Conservation (phyloP, 768 basidiomycete species). For the Termitomyces sp. region DNA sequence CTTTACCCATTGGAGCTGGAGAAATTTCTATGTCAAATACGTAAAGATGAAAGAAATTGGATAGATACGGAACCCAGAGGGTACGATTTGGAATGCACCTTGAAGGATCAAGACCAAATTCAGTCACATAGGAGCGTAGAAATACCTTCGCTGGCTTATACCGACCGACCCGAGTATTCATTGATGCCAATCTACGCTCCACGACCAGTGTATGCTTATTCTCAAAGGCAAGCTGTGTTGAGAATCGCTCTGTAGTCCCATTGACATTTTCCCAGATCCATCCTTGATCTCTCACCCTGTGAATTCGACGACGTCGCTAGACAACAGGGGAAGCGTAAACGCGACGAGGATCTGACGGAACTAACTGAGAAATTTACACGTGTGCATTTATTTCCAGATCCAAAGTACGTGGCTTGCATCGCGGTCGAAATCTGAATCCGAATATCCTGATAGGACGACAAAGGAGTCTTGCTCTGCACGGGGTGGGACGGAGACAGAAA, state of each 20-base stretch:
- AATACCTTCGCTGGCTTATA: neutral
- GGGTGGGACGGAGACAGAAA: neutral
- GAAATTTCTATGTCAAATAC: neutral
- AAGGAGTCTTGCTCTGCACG: neutral
- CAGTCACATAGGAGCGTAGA: too few relatives aligned
- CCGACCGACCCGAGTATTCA: neutral
- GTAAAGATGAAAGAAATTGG: too few relatives aligned
- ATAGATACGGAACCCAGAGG: neutral
- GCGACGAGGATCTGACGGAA: neutral
- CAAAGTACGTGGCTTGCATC: neutral
- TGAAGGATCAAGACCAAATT: neutral
- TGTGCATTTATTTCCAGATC: neutral
- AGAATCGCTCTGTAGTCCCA: too few relatives aligned
- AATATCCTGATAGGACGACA: neutral
- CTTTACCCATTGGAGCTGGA: neutral
- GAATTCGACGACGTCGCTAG: neutral
- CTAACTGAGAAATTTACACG: neutral
- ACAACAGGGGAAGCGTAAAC: neutral
- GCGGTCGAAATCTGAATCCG: neutral
- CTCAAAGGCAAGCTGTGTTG: neutral
- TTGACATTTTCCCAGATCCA: neutral
- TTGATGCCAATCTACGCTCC: slow-evolving; percentile 1
- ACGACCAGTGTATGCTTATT: neutral
- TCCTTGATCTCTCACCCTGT: neutral
- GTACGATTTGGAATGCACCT: neutral